These are phyloP conservation scores for Nissolia schottii DNA, from an alignment of 306 rosid species.

Conservation along the genomic window DNA sequence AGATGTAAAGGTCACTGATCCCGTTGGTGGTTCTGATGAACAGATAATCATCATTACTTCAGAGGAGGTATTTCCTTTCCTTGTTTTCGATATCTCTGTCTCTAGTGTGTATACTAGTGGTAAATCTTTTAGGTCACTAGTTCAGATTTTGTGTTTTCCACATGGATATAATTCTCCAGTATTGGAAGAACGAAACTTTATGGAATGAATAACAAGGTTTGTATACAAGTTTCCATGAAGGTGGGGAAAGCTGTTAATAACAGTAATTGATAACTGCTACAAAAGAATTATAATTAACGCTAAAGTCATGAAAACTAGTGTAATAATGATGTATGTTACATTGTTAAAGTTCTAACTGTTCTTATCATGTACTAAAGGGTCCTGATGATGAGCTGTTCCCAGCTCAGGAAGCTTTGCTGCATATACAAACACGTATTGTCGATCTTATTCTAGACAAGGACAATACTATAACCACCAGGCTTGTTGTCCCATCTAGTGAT, in stretches of 20 bases:
- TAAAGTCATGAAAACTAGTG: no score
- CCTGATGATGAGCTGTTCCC: conserved; percentile 97
- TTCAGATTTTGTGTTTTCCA: conserved; percentile 1
- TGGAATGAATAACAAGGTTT: no score
- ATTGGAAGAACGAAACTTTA: no score
- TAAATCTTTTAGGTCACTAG: conserved; percentile 1
- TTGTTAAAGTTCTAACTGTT: conserved; percentile 24
- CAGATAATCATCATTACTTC: conserved; percentile 82
- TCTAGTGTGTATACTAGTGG: background rate
- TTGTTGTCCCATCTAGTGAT: conserved; percentile 66
- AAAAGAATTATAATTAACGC: no score
- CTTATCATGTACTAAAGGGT: conserved; percentile 50
- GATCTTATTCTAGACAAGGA: conserved; percentile 83
- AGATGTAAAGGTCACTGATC: conserved; percentile 66
- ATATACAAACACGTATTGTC: conserved; percentile 80
- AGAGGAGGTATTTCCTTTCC: conserved; percentile 66
- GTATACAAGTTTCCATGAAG: no score
- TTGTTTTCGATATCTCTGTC: conserved; percentile 7
- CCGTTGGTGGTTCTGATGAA: conserved; percentile 72
- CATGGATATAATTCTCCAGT: no score
- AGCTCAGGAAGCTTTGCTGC: conserved; percentile 98
- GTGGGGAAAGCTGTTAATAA: no score
- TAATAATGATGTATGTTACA: background rate
- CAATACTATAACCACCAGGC: conserved; percentile 78
- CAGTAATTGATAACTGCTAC: no score